Evolutionary conservation across 306 rosid species (phyloP), one percentile per base, ranked within the genome.

Genomic region (Ochetophila trinervis): DNA sequence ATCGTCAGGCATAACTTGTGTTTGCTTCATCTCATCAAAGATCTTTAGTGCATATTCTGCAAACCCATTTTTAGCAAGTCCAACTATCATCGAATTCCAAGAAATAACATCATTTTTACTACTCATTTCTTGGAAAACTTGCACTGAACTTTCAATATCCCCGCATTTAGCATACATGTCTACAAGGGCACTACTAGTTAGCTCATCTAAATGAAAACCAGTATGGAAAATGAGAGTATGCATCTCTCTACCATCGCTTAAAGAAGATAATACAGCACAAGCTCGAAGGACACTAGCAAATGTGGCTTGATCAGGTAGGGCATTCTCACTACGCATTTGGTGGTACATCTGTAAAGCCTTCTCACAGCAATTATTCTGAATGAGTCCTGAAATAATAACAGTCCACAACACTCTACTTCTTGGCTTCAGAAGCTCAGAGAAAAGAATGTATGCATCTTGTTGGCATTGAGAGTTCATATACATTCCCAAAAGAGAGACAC

Each of bases 141-240:
- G 78, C 32, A 68, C 68, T 54, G 87, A 85, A 76, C 84, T 66
- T 69, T 54, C 50, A 58, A 86, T 75, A 54, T 87, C 93, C 3
- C 95, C 97, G 27, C 91, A 86, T 80, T 91, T 91, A 35, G 97
- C 89, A 71, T 88, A 91, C 97, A 91, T 91, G 80, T 91, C 95
- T 66, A 88, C 77, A 6, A 91, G 85, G 66, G 91, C 83, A 67
- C 91, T 86, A 65, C 88, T 57, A 11, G 84, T 88, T 58, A 84
- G 66, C 77, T 91, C 93, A 63, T 91, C 97, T 49, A 62, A 73
- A 78, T 86, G 69, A 79, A 85, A 84, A 68, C 95, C 88, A 27
- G 87, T 88, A 63, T 67, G 88, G 47, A 86, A 82, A 76, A 84
- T 57, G 27, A 91, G 82, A 62, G 93, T 73, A 76, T 88, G 97